phyloP scores from a whole-genome alignment of 139 green algal species.

The Gonium pectorale region DNA sequence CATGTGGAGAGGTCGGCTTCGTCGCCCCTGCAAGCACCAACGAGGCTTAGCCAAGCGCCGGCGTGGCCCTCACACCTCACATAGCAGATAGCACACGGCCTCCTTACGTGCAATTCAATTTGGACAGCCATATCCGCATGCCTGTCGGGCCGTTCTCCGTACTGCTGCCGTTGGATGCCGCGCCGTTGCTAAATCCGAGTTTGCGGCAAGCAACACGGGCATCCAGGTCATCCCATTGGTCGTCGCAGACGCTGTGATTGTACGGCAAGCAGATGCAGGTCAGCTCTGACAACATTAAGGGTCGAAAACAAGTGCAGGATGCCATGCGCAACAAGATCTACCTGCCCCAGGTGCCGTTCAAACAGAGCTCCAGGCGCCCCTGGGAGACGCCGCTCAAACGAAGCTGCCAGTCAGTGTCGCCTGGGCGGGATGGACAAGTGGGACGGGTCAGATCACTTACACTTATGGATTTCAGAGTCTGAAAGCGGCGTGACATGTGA shows the following conservation, averaged over 20 bases:
- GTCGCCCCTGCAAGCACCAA: not conserved
- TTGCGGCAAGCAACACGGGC: not conserved
- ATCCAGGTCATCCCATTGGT: conserved; percentile 12
- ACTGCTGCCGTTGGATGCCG: not conserved
- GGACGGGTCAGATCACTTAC: no score
- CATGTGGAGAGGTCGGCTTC: not conserved
- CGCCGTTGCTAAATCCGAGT: not conserved
- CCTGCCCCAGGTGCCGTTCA: conserved; percentile 8
- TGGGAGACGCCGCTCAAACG: not conserved
- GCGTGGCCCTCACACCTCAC: no score
- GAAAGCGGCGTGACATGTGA: no score
- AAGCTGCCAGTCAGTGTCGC: not conserved
- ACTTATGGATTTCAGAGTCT: no score
- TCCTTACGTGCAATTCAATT: conserved; percentile 16
- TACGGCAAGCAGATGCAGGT: no score
- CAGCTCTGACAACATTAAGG: no score
- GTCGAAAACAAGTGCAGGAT: not conserved
- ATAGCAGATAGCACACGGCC: no score
- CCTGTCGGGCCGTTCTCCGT: not conserved
- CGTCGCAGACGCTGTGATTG: not conserved
- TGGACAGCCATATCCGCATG: not conserved
- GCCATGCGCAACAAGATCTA: not conserved
- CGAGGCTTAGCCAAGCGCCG: no score
- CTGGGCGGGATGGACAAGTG: not conserved
- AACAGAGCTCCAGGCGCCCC: conserved; percentile 1